These are phyloP conservation scores for Tanacetum coccineum DNA, from an alignment of 129 eudicot genomes.

Conservation along the genomic window DNA sequence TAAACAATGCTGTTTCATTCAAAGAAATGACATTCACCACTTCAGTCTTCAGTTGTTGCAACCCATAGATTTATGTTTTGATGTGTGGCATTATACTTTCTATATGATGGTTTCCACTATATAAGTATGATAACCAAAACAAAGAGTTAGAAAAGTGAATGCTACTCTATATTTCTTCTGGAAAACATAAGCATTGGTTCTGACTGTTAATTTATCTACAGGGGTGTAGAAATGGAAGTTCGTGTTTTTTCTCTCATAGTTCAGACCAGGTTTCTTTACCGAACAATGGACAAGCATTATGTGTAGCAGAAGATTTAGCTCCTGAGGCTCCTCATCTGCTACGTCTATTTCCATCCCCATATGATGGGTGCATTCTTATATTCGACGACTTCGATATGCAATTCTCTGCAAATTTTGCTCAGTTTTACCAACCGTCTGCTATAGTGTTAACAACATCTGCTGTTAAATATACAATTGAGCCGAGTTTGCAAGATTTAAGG, in stretches of 20 bases:
- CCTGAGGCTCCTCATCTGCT: slow-evolving; percentile 52
- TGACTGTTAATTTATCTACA: slow-evolving; percentile 30
- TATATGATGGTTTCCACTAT: neutral
- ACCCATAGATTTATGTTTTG: slow-evolving; percentile 12
- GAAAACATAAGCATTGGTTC: neutral
- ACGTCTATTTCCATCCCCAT: slow-evolving; percentile 50
- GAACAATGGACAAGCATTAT: slow-evolving; percentile 29
- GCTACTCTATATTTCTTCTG: neutral
- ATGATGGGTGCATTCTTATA: slow-evolving; percentile 53
- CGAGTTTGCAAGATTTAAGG: slow-evolving; percentile 37
- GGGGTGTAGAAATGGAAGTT: slow-evolving; percentile 86
- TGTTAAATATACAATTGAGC: slow-evolving; percentile 16
- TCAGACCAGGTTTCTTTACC: slow-evolving; percentile 30
- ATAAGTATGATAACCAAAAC: neutral
- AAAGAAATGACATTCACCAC: neutral
- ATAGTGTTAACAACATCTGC: slow-evolving; percentile 56
- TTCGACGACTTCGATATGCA: slow-evolving; percentile 58
- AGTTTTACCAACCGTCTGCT: slow-evolving; percentile 41
- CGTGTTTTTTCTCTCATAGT: slow-evolving; percentile 74
- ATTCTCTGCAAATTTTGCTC: slow-evolving; percentile 50
- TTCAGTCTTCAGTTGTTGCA: neutral
- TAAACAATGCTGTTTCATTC: neutral
- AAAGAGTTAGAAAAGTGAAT: neutral
- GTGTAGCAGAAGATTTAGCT: slow-evolving; percentile 46
- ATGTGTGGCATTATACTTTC: neutral